Evolutionary conservation across 345 rosid species (phyloP).

Genomic region (Gossypium rotundifolium): DNA sequence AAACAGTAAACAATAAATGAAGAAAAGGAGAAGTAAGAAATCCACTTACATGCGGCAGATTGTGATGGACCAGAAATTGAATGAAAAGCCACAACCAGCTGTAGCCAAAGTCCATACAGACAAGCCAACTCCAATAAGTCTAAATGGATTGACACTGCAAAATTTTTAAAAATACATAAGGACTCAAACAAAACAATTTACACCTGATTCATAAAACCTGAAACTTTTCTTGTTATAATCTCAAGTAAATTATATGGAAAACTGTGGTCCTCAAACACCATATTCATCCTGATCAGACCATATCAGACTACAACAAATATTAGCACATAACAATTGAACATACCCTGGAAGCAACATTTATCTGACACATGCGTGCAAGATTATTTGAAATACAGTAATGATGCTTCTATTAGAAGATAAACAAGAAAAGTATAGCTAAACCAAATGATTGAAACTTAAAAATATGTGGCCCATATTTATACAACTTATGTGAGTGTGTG

Average conservation of each 20-base stretch:
- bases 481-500: not conserved
- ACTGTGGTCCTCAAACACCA: not conserved
- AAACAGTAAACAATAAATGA: not conserved
- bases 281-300: not conserved
- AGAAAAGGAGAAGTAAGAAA: not conserved
- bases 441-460: not conserved
- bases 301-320: not conserved
- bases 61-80: conserved; percentile 81
- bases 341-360: not conserved
- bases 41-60: conserved; percentile 74
- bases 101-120: conserved; percentile 82
- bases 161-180: conserved; percentile 14
- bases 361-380: not conserved
- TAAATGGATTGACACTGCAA: conserved; percentile 82
- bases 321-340: conserved; percentile 1
- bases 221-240: conserved; percentile 2
- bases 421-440: not conserved
- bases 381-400: not conserved
- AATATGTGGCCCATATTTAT: not conserved
- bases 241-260: not conserved
- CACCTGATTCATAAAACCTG: not conserved
- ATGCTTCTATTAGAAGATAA: not conserved
- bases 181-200: not conserved
- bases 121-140: conserved; percentile 91
- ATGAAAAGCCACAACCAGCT: conserved; percentile 74